A percentile compares a stretch with the other conserved stretches of the same genome.
phyloP scores from a whole-genome alignment of 768 basidiomycete species.

The Hydnum rufescens region DNA sequence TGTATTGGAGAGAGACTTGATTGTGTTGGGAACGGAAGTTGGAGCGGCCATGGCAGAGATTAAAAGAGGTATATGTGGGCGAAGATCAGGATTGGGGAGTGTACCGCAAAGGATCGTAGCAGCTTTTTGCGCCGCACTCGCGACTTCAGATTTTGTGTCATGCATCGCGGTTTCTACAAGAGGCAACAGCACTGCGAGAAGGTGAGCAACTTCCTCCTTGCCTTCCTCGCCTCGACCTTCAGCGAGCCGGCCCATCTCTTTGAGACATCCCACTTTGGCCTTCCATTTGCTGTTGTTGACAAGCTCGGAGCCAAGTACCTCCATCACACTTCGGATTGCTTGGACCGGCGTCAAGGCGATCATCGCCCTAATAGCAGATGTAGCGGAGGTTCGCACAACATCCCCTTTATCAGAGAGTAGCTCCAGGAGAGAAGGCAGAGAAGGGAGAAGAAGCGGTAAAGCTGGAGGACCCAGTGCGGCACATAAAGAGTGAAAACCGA shows the following conservation, averaged over 20 bases:
- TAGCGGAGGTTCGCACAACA: conserved; percentile 67
- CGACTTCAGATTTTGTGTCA: conserved; percentile 90
- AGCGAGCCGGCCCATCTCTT: conserved; percentile 62
- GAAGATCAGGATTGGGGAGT: conserved; percentile 82
- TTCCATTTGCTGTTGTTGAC: conserved; percentile 76
- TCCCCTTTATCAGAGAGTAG: conserved; percentile 89
- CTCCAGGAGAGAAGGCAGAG: conserved; percentile 59
- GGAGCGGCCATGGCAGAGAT: conserved; percentile 92
- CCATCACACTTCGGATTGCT: conserved; percentile 25
- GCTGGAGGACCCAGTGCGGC: conserved; percentile 44
- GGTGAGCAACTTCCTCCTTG: conserved; percentile 57
- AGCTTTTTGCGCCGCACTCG: conserved; percentile 69
- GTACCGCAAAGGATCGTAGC: conserved; percentile 77
- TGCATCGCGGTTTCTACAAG: conserved; percentile 83
- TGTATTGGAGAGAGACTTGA: conserved; percentile 85
- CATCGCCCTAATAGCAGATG: conserved; percentile 61
- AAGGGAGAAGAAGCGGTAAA: conserved; percentile 57
- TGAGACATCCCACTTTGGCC: conserved; percentile 81
- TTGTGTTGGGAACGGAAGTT: conserved; percentile 62
- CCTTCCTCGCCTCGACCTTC: conserved; percentile 28
- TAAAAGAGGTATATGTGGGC: conserved; percentile 69
- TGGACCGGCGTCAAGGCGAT: conserved; percentile 71
- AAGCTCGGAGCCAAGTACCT: conserved; percentile 18
- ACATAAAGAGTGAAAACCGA: conserved; percentile 60
- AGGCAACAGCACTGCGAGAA: conserved; percentile 65